phyloP scores from a whole-genome alignment of 1,284 basidiomycete genomes.

The Volvariella volvacea region DNA sequence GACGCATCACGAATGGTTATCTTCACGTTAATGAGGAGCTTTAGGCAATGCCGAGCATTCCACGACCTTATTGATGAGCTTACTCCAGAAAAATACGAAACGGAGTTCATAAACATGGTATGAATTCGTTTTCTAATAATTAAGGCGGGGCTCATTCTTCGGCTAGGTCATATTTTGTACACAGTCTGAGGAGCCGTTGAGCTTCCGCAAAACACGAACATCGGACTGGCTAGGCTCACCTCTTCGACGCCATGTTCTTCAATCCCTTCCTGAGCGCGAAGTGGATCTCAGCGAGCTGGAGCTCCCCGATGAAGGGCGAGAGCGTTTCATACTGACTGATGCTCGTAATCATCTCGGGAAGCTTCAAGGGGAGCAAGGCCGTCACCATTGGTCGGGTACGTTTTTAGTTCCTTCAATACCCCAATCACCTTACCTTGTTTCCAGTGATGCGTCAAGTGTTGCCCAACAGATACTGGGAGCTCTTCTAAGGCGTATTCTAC shows the following conservation, averaged over 20 bases:
- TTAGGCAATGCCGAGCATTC: constrained; percentile 76
- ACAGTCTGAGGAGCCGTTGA: constrained; percentile 45
- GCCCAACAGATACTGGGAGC: constrained; percentile 56
- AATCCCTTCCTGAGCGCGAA: constrained; percentile 43
- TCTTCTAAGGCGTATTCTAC: constrained; percentile 30
- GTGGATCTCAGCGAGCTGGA: constrained; percentile 43
- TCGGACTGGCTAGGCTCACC: constrained; percentile 63
- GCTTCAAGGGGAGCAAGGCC: constrained; percentile 53
- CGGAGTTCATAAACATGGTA: constrained; percentile 74
- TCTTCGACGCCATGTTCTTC: constrained; percentile 49
- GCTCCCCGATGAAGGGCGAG: constrained; percentile 29
- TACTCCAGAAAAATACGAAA: constrained; percentile 35
- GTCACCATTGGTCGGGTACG: constrained; percentile 75
- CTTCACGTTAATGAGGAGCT: constrained; percentile 58
- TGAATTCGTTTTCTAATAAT: constrained; percentile 14
- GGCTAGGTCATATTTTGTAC: constrained; percentile 75
- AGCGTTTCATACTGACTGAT: constrained; percentile 51
- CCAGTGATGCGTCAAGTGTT: constrained; percentile 57
- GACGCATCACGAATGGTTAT: constrained; percentile 61
- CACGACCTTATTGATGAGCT: constrained; percentile 53
- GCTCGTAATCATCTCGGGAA: constrained; percentile 49
- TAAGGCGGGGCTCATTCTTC: constrained; percentile 5
- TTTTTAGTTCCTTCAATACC: constrained; percentile 8
- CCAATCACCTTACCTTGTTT: constrained; percentile 6
- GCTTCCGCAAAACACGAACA: constrained; percentile 52